These are phyloP conservation scores for Avicennia marina DNA, from an alignment of 257 asterid species.

Conservation along the genomic window DNA sequence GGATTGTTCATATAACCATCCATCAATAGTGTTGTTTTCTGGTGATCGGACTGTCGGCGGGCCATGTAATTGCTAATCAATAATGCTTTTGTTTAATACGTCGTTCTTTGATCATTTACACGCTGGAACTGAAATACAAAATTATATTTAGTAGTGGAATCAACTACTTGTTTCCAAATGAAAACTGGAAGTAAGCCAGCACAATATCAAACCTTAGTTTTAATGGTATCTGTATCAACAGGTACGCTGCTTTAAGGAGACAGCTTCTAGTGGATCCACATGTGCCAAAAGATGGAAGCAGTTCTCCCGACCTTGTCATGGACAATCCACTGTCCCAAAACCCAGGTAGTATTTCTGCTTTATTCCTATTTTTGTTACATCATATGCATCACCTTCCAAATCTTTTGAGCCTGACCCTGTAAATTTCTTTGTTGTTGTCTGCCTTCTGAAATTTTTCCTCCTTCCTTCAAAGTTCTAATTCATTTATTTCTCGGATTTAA, in stretches of 20 bases:
- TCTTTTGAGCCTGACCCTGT: neutral
- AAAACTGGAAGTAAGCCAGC: neutral
- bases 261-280: conserved; percentile 89
- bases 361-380: neutral
- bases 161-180: neutral
- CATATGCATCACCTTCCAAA: neutral
- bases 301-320: conserved; percentile 68
- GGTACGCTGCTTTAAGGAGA: conserved; percentile 88
- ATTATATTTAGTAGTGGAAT: neutral
- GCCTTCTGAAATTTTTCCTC: neutral
- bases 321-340: conserved; percentile 94
- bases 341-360: conserved; percentile 51
- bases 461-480: neutral
- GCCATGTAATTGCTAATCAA: neutral
- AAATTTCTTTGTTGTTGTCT: neutral
- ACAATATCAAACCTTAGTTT: neutral
- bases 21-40: neutral
- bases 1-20: neutral
- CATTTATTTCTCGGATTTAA: neutral
- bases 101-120: neutral
- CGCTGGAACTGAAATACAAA: neutral
- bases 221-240: conserved; percentile 10
- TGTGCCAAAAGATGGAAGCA: conserved; percentile 65
- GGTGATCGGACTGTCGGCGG: neutral
- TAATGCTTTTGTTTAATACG: neutral